Evolutionary conservation across 108 stramenopile genomes (phyloP).

Genomic region (Fistulifera pelliculosa): DNA sequence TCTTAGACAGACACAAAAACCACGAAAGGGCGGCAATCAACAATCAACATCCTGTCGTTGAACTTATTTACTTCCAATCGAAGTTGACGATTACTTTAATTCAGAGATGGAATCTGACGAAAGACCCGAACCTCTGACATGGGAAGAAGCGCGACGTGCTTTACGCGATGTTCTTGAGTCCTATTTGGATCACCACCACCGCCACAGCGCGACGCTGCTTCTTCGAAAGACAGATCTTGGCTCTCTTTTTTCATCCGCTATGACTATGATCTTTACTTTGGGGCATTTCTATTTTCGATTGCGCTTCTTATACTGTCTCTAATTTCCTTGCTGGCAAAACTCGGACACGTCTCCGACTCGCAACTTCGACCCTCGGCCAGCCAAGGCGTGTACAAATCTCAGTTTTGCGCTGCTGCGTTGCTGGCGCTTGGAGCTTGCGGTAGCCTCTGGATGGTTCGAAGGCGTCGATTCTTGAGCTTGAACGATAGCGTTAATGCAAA

Average conservation of each 20-base stretch:
- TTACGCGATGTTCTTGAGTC: conserved; percentile 20
- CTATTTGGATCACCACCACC: conserved; percentile 14
- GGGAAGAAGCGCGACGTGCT: conserved; percentile 30
- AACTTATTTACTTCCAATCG: too few relatives aligned
- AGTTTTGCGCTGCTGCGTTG: conserved; percentile 22
- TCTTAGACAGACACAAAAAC: too few relatives aligned
- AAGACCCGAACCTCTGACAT: conserved; percentile 15
- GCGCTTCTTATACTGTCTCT: conserved; percentile 23
- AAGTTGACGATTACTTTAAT: too few relatives aligned
- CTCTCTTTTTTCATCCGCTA: conserved; percentile 12
- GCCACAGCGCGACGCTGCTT: background rate
- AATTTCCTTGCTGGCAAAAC: conserved; percentile 2
- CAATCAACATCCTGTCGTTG: too few relatives aligned
- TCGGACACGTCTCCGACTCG: conserved; percentile 1
- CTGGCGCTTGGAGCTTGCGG: conserved; percentile 17
- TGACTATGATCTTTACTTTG: conserved; percentile 30
- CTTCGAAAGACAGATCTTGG: background rate
- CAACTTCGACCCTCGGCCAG: background rate
- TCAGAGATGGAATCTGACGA: background rate
- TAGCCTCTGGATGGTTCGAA: conserved; percentile 22
- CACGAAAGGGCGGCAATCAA: too few relatives aligned
- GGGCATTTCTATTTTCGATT: conserved; percentile 22
- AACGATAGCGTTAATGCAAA: conserved; percentile 30
- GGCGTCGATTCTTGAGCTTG: conserved; percentile 17
- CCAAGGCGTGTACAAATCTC: conserved; percentile 14